Base-by-base conservation (phyloP, 192 early-diverging fungal genomes). In the Linnemannia schmuckeri region DNA sequence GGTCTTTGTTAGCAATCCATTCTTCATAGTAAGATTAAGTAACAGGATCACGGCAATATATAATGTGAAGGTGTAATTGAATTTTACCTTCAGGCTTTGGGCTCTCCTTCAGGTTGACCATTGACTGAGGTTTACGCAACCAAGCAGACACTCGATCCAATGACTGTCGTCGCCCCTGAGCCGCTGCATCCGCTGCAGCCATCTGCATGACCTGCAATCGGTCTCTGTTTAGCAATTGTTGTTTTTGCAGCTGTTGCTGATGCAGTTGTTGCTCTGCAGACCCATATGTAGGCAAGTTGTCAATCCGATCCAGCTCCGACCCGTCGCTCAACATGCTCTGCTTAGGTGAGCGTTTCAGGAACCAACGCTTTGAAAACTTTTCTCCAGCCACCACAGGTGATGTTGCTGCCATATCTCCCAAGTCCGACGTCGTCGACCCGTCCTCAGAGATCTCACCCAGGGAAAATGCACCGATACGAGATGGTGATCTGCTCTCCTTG, bases 111-210 rank as follows among this genome's bases (percentile, higher is more conserved):
- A 85, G 42, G 57, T 85, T 85, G 44, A 55, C 77, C 8, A 76
- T 76, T 20, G 83, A 85, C 42, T 85, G 82, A 41, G 83, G 83
- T 27, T 85, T 85, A 37, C 83, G 77, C 20, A 85, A 44, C 83
- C 83, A 85, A 6, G 74, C 78, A 13, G 77, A 55, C 8, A 85
- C 83, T 46, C 83, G 74, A 33, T 85, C 83, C 35, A 74, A 61
- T 15, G 78, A 85, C 35, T 85, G 83, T 41, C 78, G 46, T 30
- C 74, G 42, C 4, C 42, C 70, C 46, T 83, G 82, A n/a, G 41
- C 81, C 41, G 41, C 44, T 66, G 61, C 61, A 33, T 4, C 72
- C 13, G 42, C 72, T 6, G 71, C 71, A 18, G 38, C 69, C 69
- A 61, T 61, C 4, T 66, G 61, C 61, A 66, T 66, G 13, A 30